Percentiles rank a stretch among this genome's conserved stretches.
phyloP scores from a whole-genome alignment of 208 protist species.

The Tetramitus jugosus region DNA sequence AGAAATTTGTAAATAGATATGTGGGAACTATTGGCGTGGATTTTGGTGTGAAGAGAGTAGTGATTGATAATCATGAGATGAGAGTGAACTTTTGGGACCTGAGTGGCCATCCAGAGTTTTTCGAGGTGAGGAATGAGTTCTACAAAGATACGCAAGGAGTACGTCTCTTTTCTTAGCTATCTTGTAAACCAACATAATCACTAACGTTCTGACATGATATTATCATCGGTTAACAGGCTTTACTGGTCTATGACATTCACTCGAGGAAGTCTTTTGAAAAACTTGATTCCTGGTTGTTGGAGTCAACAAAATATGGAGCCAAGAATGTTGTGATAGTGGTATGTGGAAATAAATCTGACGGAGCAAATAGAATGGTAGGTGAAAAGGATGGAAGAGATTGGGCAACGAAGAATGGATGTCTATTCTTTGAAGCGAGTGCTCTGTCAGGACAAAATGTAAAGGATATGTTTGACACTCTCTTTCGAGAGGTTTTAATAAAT shows the following conservation, averaged over 20 bases:
- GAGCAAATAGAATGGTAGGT: neutral
- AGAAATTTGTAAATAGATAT: constrained; percentile 83
- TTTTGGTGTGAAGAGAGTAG: constrained; percentile 82
- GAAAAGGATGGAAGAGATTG: constrained; percentile 27
- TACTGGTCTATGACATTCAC: constrained; percentile 64
- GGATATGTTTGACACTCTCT: too few species aligned
- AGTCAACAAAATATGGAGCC: constrained; percentile 48
- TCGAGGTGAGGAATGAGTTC: constrained; percentile 89
- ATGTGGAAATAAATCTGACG: constrained; percentile 38
- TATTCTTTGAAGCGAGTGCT: too few species aligned
- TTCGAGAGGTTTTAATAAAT: too few species aligned
- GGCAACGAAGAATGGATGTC: constrained; percentile 7
- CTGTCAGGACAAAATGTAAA: too few species aligned
- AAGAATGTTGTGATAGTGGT: constrained; percentile 22
- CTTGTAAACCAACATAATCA: neutral
- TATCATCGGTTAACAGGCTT: too few species aligned
- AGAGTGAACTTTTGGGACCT: constrained; percentile 92
- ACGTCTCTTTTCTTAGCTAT: neutral
- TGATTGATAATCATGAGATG: constrained; percentile 48
- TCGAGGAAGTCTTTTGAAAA: constrained; percentile 48
- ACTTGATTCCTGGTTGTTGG: constrained; percentile 59
- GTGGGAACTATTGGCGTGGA: constrained; percentile 93
- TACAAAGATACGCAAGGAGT: constrained; percentile 83
- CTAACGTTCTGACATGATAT: neutral
- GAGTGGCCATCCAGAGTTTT: constrained; percentile 70